Conservation (phyloP, 306 rosid genomes). For the Inga laurina region DNA sequence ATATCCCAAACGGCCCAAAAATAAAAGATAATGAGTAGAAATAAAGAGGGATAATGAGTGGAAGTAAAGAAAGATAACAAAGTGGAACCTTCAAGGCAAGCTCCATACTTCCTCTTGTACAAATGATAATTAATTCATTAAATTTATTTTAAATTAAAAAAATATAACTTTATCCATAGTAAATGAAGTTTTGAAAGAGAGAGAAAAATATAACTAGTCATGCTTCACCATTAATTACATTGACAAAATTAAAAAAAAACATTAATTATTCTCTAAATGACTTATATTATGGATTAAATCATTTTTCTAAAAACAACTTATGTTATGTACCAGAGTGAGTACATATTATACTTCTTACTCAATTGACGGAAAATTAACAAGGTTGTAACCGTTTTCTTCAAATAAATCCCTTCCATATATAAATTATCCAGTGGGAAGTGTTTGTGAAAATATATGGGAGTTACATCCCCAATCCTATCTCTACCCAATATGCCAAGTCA, state of each 20-base stretch:
- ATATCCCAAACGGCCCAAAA: background rate
- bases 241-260: too few relatives aligned
- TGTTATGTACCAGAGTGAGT: too few relatives aligned
- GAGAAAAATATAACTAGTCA: too few relatives aligned
- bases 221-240: too few relatives aligned
- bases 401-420: background rate
- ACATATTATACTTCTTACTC: background rate
- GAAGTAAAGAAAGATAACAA: background rate
- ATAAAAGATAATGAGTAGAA: background rate
- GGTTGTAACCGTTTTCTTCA: background rate
- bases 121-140: too few relatives aligned
- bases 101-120: too few relatives aligned
- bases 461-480: background rate
- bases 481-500: background rate
- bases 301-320: too few relatives aligned
- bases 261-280: too few relatives aligned
- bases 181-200: too few relatives aligned
- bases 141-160: too few relatives aligned
- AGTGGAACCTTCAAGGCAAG: background rate
- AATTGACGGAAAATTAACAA: background rate
- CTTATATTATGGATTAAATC: too few relatives aligned
- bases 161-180: too few relatives aligned
- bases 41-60: background rate
- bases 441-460: background rate
- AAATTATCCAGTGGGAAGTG: background rate